Conservation (phyloP, 768 basidiomycete genomes). For the Gymnopilus junonius region DNA sequence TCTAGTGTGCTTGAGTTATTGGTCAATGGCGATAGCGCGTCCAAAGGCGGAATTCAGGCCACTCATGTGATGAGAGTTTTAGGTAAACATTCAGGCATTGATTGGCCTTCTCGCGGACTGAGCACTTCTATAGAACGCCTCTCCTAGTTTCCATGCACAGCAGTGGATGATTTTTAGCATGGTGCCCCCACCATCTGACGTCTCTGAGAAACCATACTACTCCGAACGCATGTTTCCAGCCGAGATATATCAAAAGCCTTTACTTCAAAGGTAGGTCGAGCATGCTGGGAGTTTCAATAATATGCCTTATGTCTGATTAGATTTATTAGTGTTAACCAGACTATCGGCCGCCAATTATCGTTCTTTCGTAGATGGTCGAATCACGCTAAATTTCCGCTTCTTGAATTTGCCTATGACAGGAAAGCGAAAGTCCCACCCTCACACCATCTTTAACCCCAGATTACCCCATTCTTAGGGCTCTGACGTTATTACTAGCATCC, state of each 20-base stretch:
- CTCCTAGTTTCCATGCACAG: background rate
- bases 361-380: background rate
- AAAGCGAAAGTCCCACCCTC: background rate
- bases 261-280: background rate
- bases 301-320: background rate
- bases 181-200: background rate
- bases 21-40: background rate
- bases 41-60: background rate
- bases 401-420: background rate
- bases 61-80: background rate
- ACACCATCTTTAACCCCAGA: background rate
- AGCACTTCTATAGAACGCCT: background rate
- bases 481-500: background rate
- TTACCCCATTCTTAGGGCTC: background rate
- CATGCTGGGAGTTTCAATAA: background rate
- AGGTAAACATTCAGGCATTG: background rate
- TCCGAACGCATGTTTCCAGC: background rate
- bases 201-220: background rate
- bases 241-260: background rate
- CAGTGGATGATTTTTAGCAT: background rate
- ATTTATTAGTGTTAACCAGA: background rate
- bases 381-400: background rate
- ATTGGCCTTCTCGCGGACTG: background rate
- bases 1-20: background rate
- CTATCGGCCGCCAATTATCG: background rate